These are phyloP conservation scores for Beta vulgaris DNA, from an alignment of 148 eudicot species.

Conservation along the genomic window DNA sequence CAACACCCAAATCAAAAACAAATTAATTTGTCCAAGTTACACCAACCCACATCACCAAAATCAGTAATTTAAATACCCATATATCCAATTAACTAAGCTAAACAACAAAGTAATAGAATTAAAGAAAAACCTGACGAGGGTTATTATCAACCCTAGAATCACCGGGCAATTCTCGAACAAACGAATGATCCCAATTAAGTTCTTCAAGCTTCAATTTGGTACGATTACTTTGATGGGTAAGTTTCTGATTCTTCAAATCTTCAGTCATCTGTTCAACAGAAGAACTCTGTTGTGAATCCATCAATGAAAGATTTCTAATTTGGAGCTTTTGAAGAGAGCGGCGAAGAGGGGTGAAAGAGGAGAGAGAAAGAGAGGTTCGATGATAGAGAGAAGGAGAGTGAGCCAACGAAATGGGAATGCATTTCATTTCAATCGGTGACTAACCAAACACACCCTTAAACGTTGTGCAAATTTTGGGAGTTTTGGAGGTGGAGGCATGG, in stretches of 20 bases:
- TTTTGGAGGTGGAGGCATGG: neutral
- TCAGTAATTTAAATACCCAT: neutral
- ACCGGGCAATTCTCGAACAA: constrained; percentile 74
- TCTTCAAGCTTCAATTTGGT: constrained; percentile 54
- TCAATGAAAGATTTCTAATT: constrained; percentile 8
- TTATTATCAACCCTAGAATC: constrained; percentile 59
- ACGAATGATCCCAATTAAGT: constrained; percentile 79
- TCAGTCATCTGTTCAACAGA: constrained; percentile 45
- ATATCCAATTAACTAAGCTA: neutral
- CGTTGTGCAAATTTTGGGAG: neutral
- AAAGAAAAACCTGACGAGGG: constrained; percentile 58
- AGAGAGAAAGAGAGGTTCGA: constrained; percentile 21
- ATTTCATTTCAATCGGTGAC: constrained; percentile 23
- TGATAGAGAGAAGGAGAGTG: constrained; percentile 20
- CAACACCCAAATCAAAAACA: neutral
- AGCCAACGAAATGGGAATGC: constrained; percentile 39
- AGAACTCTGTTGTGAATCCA: constrained; percentile 26
- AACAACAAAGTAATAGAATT: neutral
- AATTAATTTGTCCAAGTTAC: neutral
- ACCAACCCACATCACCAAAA: neutral
- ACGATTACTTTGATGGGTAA: constrained; percentile 17
- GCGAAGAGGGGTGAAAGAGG: constrained; percentile 24
- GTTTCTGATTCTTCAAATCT: constrained; percentile 50
- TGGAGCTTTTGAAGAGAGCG: constrained; percentile 14
- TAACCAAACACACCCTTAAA: neutral